Base-by-base conservation (phyloP, 192 early-diverging fungal genomes). In the Coemansia sp. region DNA sequence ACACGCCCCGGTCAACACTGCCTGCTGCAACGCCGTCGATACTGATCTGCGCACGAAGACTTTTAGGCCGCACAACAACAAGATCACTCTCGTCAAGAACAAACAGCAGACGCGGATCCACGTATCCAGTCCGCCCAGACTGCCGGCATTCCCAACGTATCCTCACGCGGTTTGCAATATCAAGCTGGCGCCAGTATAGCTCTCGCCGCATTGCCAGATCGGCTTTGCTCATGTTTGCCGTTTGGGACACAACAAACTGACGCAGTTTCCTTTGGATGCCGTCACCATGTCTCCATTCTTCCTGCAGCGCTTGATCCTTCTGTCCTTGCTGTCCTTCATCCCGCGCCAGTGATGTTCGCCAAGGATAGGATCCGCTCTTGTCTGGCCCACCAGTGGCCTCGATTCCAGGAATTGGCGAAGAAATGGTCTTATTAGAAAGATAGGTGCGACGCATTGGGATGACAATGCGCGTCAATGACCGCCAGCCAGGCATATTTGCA, bases 361-460 rank as follows among this genome's bases (percentile, higher is more conserved):
- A 82, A 8, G 79, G 65, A 54, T 82, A 82, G 22, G 71, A 65
- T 26, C 73, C 41, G 0, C 68, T 26, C 10, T 45, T 46, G 40
- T 82, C 79, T 3, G 74, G 68, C 4, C 71, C 71, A 45, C 74
- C 79, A n/a, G 76, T 63, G 18, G 68, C 79, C 32, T 82, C 79
- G 12, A 67, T 32, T 2, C 79, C 79, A 11, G 79, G 79, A 3
- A 82, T 61, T 10, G 79, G 67, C 43, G 67, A 48, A 6, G 18
- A 22, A 26, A 62, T 32, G 1, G 46, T 51, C 4, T 56, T 13
- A 9, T 51, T 49, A 36, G 32, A 18, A 42, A 82, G 55, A 10
- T 16, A 11, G 2, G 73, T 71, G 5, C 74, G 74, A 19, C 58
- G 68, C 16, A 82, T 41, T 12, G 79, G 79, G 11, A 82, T 49